Base-by-base conservation (phyloP, 2,329 filamentous ascomycete genomes). In the Microsporum audouinii region DNA sequence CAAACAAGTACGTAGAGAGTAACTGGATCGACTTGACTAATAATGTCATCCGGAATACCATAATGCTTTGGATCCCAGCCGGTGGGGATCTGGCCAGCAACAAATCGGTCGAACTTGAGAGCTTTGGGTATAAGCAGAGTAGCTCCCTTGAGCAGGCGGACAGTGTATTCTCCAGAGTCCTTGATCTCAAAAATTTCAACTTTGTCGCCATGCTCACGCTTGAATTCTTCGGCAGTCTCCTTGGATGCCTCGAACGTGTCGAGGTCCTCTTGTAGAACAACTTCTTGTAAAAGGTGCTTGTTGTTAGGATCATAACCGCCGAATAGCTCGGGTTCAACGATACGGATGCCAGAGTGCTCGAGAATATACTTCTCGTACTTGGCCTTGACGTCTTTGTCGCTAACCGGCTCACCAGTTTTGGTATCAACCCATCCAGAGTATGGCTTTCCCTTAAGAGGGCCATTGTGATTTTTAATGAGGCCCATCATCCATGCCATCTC, bases 401-500 rank as follows among this genome's bases (percentile, higher is more conserved):
- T 92, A 33, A 99, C 91, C 5, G 94, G 94, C 62, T 97, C 92
- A 49, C 89, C 89, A 60, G 89, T 87, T 83, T 97, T 97, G 72
- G 85, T 82, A 71, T 99, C 94, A 62, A 99, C 89, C 89, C 80
- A 99, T 68, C 94, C 94, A 67, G 92, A 90, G 78, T 99, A 97
- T 66, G 88, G 88, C 79, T 95, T 88, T 73, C 94, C 94, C 80
- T 99, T 99, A 73, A 99, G 84, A 36, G 87, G 86, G 17, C 94
- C 94, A 68, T 97, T 97, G 80, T 96, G 89, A 76, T 99, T 95
- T 82, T 92, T 96, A 80, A 99, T 97, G 63, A 97, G 85, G 71
- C 94, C 94, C 92, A 97, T 99, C 75, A 99, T 90, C 94, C 94
- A 99, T 36, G 94, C 91, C 94, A 99, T 99, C 77, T 99, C 94